Evolutionary conservation across 148 eudicot species (phyloP).

Genomic region (Heliosperma pusillum): DNA sequence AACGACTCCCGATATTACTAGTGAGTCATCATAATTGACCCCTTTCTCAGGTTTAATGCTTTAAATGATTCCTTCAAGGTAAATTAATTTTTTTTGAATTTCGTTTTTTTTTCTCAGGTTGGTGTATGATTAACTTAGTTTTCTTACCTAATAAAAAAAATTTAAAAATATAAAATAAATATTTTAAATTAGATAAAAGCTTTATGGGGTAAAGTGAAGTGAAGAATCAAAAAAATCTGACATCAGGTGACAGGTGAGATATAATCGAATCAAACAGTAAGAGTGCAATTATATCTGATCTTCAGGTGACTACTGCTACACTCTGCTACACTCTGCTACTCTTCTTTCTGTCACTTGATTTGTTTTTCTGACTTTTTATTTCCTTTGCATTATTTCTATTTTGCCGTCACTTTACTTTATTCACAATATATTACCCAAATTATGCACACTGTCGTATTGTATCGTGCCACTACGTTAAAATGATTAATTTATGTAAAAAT

Average conservation of each 20-base stretch:
- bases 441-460: too few relatives aligned
- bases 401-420: slow-evolving; percentile 5
- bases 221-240: slow-evolving; percentile 15
- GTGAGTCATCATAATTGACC: too few relatives aligned
- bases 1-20: too few relatives aligned
- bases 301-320: slow-evolving; percentile 24
- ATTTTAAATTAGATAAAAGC: slow-evolving; percentile 1
- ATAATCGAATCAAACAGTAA: slow-evolving; percentile 12
- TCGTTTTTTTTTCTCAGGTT: too few relatives aligned
- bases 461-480: too few relatives aligned
- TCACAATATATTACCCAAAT: too few relatives aligned
- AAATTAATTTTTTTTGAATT: too few relatives aligned
- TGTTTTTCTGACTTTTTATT: not conserved
- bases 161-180: not conserved
- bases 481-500: not conserved
- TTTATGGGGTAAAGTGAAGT: not conserved
- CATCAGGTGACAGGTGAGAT: slow-evolving; percentile 1
- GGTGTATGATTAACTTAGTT: too few relatives aligned
- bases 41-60: too few relatives aligned
- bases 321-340: too few relatives aligned
- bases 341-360: not conserved
- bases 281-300: not conserved
- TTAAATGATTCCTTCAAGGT: too few relatives aligned
- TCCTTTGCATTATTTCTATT: not conserved
- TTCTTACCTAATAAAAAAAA: not conserved